Conservation (phyloP, 2,329 filamentous ascomycete species). For the Cladosporium sp. region DNA sequence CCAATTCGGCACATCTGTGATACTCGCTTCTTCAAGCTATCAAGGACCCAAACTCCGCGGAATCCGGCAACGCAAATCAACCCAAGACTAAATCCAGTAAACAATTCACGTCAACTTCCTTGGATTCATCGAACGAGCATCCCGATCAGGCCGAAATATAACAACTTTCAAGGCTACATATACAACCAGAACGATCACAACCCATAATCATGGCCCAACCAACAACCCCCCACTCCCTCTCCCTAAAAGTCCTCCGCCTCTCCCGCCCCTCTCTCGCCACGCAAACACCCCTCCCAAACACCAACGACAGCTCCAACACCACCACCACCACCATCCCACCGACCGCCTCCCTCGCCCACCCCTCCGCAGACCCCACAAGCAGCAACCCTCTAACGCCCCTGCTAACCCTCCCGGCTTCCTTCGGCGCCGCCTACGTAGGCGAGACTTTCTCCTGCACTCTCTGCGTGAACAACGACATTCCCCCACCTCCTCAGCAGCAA, state of each 20-base stretch:
- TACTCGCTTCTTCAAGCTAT: too few species aligned
- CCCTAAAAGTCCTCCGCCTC: conserved; percentile 79
- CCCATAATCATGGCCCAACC: neutral
- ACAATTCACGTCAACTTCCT: too few species aligned
- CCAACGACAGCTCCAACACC: conserved; percentile 42
- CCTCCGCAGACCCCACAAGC: conserved; percentile 43
- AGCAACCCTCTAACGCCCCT: conserved; percentile 51
- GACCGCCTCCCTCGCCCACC: conserved; percentile 72
- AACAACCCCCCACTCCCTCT: conserved; percentile 60
- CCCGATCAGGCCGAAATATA: too few species aligned
- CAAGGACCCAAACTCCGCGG: too few species aligned
- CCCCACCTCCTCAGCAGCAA: conserved; percentile 21
- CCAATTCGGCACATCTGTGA: too few species aligned
- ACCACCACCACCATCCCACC: conserved; percentile 49
- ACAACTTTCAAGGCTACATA: neutral
- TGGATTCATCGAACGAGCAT: too few species aligned
- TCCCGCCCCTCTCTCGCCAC: conserved; percentile 74
- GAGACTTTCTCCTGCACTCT: conserved; percentile 93
- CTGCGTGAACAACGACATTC: conserved; percentile 86
- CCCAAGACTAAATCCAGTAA: too few species aligned
- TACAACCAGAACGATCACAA: neutral
- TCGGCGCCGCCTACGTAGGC: conserved; percentile 92
- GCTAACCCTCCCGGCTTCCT: conserved; percentile 82
- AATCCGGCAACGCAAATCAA: too few species aligned
- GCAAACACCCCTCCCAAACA: conserved; percentile 61